Base-by-base conservation (phyloP, 371 early-diverging fungal genomes). In the Actinomucor elegans region DNA sequence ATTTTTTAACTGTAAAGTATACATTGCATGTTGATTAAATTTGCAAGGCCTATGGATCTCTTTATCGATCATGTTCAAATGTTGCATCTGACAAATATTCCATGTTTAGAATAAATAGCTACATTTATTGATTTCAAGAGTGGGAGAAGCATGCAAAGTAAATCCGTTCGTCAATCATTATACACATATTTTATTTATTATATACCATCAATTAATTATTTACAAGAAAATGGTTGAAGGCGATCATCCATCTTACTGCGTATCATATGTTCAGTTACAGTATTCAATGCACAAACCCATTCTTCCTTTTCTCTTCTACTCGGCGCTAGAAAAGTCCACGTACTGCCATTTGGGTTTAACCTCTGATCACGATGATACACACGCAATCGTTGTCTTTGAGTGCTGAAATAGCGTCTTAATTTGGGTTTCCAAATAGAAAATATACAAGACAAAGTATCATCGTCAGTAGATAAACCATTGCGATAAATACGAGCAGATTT, bases 381-480 rank as follows among this genome's bases (percentile, higher is more conserved):
- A 4, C 55, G 27, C 17, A 76, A 34, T 23, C 67, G 54, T 33
- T 70, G 53, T 18, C 57, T 59, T 24, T 44, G 44, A 4, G 66
- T 36, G 18, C 69, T 72, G 50, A 80, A 81, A 36, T 66, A 69
- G 14, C 55, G 58, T 47, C 69, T 51, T 7, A 57, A 48, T 15
- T 67, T 59, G 8, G 79, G 73, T 43, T 79, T 66, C 85, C 85
- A 85, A 18, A 85, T 59, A 10, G 81, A 73, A 34, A 85, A 85
- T 3, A 79, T 65, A 35, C 85, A 80, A 0, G 78, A 77, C 14
- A 76, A 50, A 21, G 69, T 62, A 3, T 67, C 64, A 44, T 85
- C 84, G 24, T 70, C 68, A 5, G 71, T 73, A 28, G 68, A 64
- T 38, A 79, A 40, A 3, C 84, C 84, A 50, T 79, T 74, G 0